These are phyloP conservation scores for Cryptococcus depauperatus DNA, from an alignment of 1,284 basidiomycete genomes.

Conservation along the genomic window DNA sequence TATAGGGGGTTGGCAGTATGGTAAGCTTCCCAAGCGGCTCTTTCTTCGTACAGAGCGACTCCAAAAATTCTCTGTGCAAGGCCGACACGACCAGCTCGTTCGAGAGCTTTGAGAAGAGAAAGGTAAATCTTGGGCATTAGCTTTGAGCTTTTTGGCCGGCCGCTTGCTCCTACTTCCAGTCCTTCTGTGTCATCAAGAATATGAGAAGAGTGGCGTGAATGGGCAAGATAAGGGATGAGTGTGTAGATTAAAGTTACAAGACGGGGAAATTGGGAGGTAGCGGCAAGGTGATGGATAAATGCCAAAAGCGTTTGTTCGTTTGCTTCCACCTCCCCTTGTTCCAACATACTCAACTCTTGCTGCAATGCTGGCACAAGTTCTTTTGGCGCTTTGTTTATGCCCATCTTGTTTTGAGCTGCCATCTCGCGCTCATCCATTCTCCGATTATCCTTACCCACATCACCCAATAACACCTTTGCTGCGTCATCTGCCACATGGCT, in stretches of 20 bases:
- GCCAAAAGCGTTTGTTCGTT: conserved; percentile 20
- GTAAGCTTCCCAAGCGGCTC: neutral
- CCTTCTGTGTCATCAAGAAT: neutral
- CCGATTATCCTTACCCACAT: neutral
- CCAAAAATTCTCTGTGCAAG: conserved; percentile 31
- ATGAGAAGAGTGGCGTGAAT: conserved; percentile 2
- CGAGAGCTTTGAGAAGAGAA: conserved; percentile 21
- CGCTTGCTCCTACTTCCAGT: conserved; percentile 1
- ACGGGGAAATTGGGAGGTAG: conserved; percentile 24
- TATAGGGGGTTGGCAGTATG: neutral
- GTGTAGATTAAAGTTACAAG: conserved; percentile 21
- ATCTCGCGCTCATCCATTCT: neutral
- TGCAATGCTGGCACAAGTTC: too few species aligned
- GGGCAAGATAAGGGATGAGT: conserved; percentile 30
- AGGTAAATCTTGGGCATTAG: conserved; percentile 20
- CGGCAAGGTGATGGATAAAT: conserved; percentile 23
- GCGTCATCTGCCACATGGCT: conserved; percentile 16
- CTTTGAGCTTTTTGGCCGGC: conserved; percentile 8
- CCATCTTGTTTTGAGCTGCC: neutral
- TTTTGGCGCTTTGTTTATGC: neutral
- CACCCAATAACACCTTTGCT: conserved; percentile 18
- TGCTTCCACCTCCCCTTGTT: conserved; percentile 2
- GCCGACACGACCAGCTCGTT: conserved; percentile 22
- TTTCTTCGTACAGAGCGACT: conserved; percentile 19
- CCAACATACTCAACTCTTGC: neutral